A percentile compares a stretch with the other conserved stretches of the same genome.
Evolutionary conservation across 78 protist species (phyloP).

Genomic region (Pelomyxa schiedti): DNA sequence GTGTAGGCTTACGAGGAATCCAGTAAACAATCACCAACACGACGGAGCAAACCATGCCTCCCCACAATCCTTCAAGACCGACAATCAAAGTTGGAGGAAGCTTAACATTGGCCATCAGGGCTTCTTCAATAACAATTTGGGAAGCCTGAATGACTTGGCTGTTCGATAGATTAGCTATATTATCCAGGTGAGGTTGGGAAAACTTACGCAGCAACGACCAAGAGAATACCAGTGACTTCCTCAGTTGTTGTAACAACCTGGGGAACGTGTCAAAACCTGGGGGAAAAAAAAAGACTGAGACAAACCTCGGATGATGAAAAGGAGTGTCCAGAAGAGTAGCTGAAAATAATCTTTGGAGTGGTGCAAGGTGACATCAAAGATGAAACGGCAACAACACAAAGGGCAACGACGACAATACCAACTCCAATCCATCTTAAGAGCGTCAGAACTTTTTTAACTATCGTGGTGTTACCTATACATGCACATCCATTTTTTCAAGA

Average conservation of each 20-base stretch:
- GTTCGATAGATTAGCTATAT: no score
- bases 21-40: not conserved
- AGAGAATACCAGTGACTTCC: not conserved
- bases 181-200: no score
- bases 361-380: not conserved
- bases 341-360: no score
- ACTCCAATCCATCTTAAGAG: not conserved
- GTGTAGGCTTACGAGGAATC: no score
- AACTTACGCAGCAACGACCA: conserved; percentile 6
- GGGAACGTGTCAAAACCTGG: no score
- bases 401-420: not conserved
- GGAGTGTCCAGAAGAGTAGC: no score
- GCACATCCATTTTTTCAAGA: not conserved
- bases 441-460: no score
- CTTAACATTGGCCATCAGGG: not conserved
- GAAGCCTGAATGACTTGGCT: not conserved
- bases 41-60: not conserved
- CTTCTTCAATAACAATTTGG: conserved; percentile 5
- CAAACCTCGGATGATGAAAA: no score
- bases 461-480: no score
- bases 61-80: conserved; percentile 11
- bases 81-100: not conserved
- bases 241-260: not conserved
- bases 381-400: not conserved
- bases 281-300: no score